Evolutionary conservation across 2,329 filamentous ascomycete species (phyloP).

Genomic region (Zarea fungicola): DNA sequence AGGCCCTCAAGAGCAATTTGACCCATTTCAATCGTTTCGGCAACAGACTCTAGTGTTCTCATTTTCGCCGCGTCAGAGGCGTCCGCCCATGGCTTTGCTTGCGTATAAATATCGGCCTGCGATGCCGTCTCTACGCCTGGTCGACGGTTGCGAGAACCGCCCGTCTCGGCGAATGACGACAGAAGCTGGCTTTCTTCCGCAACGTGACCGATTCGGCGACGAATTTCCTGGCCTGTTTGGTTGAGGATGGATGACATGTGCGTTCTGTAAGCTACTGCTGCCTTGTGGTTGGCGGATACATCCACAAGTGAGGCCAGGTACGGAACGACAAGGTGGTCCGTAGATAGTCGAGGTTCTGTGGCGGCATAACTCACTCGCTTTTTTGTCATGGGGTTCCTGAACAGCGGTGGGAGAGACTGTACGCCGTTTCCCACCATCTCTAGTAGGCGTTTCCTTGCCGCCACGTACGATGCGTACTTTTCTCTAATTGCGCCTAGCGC

Average conservation of each 20-base stretch:
- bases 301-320: conserved; percentile 50
- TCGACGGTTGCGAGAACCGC: conserved; percentile 36
- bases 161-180: conserved; percentile 41
- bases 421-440: conserved; percentile 30
- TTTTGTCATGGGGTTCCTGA: conserved; percentile 9
- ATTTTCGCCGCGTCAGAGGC: conserved; percentile 58
- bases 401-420: conserved; percentile 23
- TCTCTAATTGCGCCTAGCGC: conserved; percentile 44
- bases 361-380: conserved; percentile 5
- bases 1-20: conserved; percentile 51
- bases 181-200: conserved; percentile 60
- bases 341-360: conserved; percentile 17
- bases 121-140: conserved; percentile 32
- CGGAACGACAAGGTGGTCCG: conserved; percentile 46
- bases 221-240: conserved; percentile 46
- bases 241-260: conserved; percentile 47
- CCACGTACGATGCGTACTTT: conserved; percentile 51
- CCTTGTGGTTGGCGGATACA: conserved; percentile 52
- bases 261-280: conserved; percentile 52
- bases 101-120: conserved; percentile 36
- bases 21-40: conserved; percentile 55
- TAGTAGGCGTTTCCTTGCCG: conserved; percentile 44
- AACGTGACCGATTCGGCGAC: conserved; percentile 47
- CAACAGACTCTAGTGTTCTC: conserved; percentile 51
- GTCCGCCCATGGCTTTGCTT: conserved; percentile 53